phyloP scores from a whole-genome alignment of 805 yeast genomes.

The Saturnispora hagleri region DNA sequence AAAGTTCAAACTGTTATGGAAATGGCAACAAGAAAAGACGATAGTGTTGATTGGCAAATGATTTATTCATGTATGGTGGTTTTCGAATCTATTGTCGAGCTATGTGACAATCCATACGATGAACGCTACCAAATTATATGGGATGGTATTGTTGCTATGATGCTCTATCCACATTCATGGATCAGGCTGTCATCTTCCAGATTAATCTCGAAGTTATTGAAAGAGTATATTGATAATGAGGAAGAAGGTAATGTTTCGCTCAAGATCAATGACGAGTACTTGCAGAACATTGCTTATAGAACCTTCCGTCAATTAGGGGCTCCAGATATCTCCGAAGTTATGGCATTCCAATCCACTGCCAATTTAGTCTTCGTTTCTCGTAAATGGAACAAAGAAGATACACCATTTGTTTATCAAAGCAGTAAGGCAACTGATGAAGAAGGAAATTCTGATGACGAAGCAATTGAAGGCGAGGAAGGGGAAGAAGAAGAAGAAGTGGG shows the following conservation, averaged over 20 bases:
- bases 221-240: conserved; percentile 20
- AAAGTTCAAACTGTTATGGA: conserved; percentile 15
- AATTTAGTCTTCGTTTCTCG: conserved; percentile 52
- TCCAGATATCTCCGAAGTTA: conserved; percentile 53
- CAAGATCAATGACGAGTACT: conserved; percentile 29
- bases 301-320: conserved; percentile 75
- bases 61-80: conserved; percentile 58
- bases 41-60: conserved; percentile 58
- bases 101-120: conserved; percentile 27
- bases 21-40: conserved; percentile 28
- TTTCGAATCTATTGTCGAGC: conserved; percentile 15
- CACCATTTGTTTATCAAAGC: conserved; percentile 25
- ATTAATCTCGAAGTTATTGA: conserved; percentile 44
- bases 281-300: conserved; percentile 63
- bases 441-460: conserved; percentile 6
- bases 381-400: conserved; percentile 46
- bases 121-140: conserved; percentile 40
- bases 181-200: conserved; percentile 62
- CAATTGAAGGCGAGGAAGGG: conserved; percentile 18
- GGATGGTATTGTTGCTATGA: conserved; percentile 41
- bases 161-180: conserved; percentile 89
- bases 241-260: conserved; percentile 21
- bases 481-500: conserved; percentile 16
- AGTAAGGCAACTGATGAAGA: conserved; percentile 10
- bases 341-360: conserved; percentile 58